phyloP scores from a whole-genome alignment of 1,139 yeast genomes.

The Lodderomyces orthopsilosis region DNA sequence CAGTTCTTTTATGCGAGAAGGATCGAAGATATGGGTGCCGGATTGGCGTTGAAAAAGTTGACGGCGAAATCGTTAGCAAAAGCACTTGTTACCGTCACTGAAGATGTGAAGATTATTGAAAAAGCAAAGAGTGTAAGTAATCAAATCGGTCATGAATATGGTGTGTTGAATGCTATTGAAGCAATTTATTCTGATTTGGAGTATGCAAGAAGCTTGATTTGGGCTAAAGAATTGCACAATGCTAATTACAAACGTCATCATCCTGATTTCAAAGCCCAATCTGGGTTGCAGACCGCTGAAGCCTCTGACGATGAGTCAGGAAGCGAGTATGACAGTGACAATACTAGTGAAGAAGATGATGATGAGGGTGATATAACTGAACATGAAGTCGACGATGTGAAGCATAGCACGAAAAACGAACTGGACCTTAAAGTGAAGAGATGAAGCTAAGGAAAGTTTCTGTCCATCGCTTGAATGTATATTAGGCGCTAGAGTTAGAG shows the following conservation, averaged over 20 bases:
- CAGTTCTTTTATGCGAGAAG: slow-evolving; percentile 88
- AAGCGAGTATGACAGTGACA: slow-evolving; percentile 15
- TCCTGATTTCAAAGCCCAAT: slow-evolving; percentile 17
- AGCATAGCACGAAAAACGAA: neutral
- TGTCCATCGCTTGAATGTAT: neutral
- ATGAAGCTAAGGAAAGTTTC: neutral
- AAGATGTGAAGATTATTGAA: slow-evolving; percentile 61
- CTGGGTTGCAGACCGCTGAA: slow-evolving; percentile 30
- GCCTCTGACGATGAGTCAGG: slow-evolving; percentile 20
- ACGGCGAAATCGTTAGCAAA: slow-evolving; percentile 60
- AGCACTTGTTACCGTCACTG: slow-evolving; percentile 67
- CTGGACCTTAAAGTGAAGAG: neutral
- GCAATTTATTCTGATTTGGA: slow-evolving; percentile 75
- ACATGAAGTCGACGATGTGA: slow-evolving; percentile 8
- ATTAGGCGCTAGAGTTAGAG: neutral
- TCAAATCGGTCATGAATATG: slow-evolving; percentile 66
- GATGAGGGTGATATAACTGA: slow-evolving; percentile 6
- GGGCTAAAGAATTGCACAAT: slow-evolving; percentile 27
- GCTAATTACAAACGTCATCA: slow-evolving; percentile 21
- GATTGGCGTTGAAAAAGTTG: slow-evolving; percentile 66
- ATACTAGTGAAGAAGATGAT: slow-evolving; percentile 14
- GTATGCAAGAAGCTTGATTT: slow-evolving; percentile 56
- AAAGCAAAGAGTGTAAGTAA: slow-evolving; percentile 64
- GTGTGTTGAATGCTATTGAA: slow-evolving; percentile 75
- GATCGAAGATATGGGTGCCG: slow-evolving; percentile 89